phyloP scores from a whole-genome alignment of 2,329 filamentous ascomycete genomes.

The Exophiala calicioides region DNA sequence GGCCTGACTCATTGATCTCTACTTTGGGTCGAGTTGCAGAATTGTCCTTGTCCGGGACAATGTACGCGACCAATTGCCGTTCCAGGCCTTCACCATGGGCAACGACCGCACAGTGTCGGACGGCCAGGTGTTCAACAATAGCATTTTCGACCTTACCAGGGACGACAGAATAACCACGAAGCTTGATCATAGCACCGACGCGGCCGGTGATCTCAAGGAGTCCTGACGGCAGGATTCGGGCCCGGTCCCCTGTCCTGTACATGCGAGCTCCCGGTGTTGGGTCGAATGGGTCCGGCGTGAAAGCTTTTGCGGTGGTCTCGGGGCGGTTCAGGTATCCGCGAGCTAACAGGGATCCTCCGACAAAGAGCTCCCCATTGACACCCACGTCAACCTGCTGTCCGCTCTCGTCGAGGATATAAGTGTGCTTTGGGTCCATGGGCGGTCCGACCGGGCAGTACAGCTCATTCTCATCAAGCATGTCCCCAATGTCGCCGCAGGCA shows the following conservation, averaged over 20 bases:
- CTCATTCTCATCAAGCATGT: conserved; percentile 64
- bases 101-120: conserved; percentile 70
- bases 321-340: conserved; percentile 78
- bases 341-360: conserved; percentile 72
- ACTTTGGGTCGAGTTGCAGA: conserved; percentile 60
- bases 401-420: conserved; percentile 71
- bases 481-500: conserved; percentile 71
- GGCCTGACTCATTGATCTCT: conserved; percentile 68
- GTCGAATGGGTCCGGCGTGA: conserved; percentile 66
- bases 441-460: conserved; percentile 73
- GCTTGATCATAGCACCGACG: conserved; percentile 78
- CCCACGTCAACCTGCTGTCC: conserved; percentile 65
- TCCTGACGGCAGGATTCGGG: conserved; percentile 66
- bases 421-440: conserved; percentile 66
- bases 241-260: conserved; percentile 74
- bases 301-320: conserved; percentile 73
- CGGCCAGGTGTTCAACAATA: conserved; percentile 68
- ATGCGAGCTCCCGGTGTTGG: conserved; percentile 62
- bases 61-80: conserved; percentile 73
- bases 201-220: conserved; percentile 74
- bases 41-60: conserved; percentile 67
- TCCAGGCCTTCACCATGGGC: conserved; percentile 76
- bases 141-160: conserved; percentile 74
- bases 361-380: conserved; percentile 69
- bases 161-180: conserved; percentile 75